Evolutionary conservation across 257 asterid genomes (phyloP).

Genomic region (Galeopsis tetrahit): DNA sequence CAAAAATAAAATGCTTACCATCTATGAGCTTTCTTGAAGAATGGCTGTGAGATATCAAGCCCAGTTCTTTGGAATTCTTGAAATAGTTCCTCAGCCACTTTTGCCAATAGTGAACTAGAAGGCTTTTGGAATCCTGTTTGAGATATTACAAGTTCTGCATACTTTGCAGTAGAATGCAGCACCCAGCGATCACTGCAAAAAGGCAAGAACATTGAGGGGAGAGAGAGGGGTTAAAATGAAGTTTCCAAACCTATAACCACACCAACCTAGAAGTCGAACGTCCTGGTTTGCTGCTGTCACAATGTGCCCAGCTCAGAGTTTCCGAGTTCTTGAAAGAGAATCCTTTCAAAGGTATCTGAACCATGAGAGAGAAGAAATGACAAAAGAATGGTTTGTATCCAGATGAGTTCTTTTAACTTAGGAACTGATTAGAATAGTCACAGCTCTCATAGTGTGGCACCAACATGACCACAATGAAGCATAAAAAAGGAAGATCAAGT

Average conservation of each 20-base stretch:
- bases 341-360: slow-evolving; percentile 77
- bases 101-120: slow-evolving; percentile 50
- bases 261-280: slow-evolving; percentile 65
- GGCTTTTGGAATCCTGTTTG: slow-evolving; percentile 79
- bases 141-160: slow-evolving; percentile 68
- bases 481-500: not conserved
- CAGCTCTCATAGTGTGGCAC: slow-evolving; percentile 7
- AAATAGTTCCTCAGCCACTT: slow-evolving; percentile 79
- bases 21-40: slow-evolving; percentile 86
- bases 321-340: slow-evolving; percentile 73
- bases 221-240: not conserved
- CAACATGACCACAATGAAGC: not conserved
- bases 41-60: slow-evolving; percentile 55
- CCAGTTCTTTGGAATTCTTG: slow-evolving; percentile 70
- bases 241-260: slow-evolving; percentile 3
- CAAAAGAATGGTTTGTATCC: slow-evolving; percentile 10
- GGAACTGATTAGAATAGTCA: slow-evolving; percentile 5
- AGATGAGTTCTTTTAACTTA: slow-evolving; percentile 1
- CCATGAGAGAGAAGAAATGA: slow-evolving; percentile 28
- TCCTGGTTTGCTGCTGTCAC: slow-evolving; percentile 91
- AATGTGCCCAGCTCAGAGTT: slow-evolving; percentile 70
- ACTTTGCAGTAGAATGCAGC: slow-evolving; percentile 83
- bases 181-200: slow-evolving; percentile 78
- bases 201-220: not conserved
- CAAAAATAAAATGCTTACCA: slow-evolving; percentile 55